Evolutionary conservation across 169 alveolate genomes (phyloP), one percentile per base, ranked within the genome.

Genomic region (Cryptosporidium ryanae): DNA sequence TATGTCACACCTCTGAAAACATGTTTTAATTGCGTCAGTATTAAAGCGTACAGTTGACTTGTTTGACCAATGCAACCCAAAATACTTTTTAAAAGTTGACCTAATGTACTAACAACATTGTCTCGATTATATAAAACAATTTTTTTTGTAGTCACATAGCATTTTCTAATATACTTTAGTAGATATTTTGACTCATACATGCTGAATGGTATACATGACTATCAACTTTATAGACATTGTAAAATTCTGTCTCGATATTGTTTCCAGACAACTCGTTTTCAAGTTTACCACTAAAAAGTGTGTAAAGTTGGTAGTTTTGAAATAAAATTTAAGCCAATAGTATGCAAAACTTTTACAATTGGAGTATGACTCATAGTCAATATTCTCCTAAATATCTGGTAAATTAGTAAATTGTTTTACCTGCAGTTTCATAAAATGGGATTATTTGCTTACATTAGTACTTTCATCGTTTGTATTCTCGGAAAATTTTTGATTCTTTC

Each of bases 151-250:
- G 57, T 57, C 48, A 32, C 32, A 59, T 76, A 61, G 61, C 65
- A 82, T 5, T 64, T 91, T 83, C 94, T 66, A 27, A 96, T 96
- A 81, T 95, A 96, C 43, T 96, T 93, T n/a, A 92, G 90, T 17
- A 96, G 90, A 32, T 93, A 96, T 87, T 95, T 92, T 95, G 96
- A 44, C 93, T 96, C 98, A 96, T 96, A 52, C 96, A 94, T 32
- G 93, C 94, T 8, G 96, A 93, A 82, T 96, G 98, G 66, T 96
- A 98, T 18, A 96, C 95, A 91, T 96, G 99, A 17, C 96, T 95
- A 84, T 96, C 99, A 17, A 96, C 98, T 66, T 96, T 96, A 48
- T 95, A 82, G 12, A 94, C 96, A 82, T 95, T 96, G 90, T 96
- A 95, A 92, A 96, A 96, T 81, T 96, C 99, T 10, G 95, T 90